Evolutionary conservation across 2,329 filamentous ascomycete species (phyloP).

Genomic region (Penicillium verrucosum): DNA sequence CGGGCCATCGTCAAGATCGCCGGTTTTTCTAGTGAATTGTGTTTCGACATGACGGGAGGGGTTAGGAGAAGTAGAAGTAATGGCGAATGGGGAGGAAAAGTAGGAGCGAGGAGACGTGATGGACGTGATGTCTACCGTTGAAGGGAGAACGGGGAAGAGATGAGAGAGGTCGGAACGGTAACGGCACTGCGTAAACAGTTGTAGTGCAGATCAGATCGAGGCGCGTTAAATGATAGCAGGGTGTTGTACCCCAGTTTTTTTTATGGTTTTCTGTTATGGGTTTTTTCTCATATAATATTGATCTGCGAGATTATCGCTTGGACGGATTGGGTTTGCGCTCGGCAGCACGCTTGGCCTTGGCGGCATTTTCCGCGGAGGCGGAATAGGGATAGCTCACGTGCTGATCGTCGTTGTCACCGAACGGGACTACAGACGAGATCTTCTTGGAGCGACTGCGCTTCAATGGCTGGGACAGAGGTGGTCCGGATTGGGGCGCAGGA

Average conservation of each 20-base stretch:
- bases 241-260: background rate
- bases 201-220: background rate
- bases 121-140: background rate
- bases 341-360: slow-evolving; percentile 28
- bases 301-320: slow-evolving; percentile 6
- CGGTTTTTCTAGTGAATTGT: slow-evolving; percentile 3
- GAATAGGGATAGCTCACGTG: slow-evolving; percentile 38
- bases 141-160: background rate
- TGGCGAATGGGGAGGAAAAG: background rate
- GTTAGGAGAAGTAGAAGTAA: slow-evolving; percentile 7
- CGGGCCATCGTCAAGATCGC: slow-evolving; percentile 23
- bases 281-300: background rate
- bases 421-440: slow-evolving; percentile 26
- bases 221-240: background rate
- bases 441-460: slow-evolving; percentile 33
- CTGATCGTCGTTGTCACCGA: slow-evolving; percentile 34
- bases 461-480: slow-evolving; percentile 31
- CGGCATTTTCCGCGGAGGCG: slow-evolving; percentile 31
- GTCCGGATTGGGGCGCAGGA: slow-evolving; percentile 24
- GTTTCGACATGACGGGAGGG: slow-evolving; percentile 15
- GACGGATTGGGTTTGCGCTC: slow-evolving; percentile 23
- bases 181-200: background rate
- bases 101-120: background rate
- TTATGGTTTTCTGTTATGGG: background rate
- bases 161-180: background rate